A percentile compares a stretch with the other conserved stretches of the same genome.
Conservation (phyloP, 306 rosid genomes). For the Quercus robur region DNA sequence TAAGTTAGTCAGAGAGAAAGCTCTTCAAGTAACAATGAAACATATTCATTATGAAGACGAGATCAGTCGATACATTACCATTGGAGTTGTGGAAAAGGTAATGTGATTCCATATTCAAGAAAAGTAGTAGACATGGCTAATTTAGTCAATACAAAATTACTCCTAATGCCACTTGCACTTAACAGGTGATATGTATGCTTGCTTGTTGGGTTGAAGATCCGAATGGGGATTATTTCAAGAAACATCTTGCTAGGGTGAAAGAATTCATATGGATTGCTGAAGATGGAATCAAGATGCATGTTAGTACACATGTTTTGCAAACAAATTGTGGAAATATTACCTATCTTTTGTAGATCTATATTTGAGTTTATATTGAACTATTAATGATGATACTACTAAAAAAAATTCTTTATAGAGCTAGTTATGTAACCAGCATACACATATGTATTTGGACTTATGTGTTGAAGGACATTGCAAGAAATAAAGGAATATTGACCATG, state of each 20-base stretch:
- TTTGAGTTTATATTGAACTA: too few species aligned
- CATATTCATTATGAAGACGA: constrained; percentile 43
- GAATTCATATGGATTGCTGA: constrained; percentile 38
- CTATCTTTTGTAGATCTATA: background rate
- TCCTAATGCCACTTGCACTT: background rate
- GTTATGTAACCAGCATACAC: too few species aligned
- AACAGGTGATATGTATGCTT: constrained; percentile 34
- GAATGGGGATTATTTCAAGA: constrained; percentile 27
- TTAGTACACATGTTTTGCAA: background rate
- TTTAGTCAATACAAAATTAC: background rate
- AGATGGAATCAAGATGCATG: constrained; percentile 43
- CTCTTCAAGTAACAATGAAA: constrained; percentile 23
- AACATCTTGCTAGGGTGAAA: constrained; percentile 29
- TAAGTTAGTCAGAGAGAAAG: constrained; percentile 24
- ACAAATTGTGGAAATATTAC: background rate
- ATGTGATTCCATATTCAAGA: background rate
- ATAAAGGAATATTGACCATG: background rate
- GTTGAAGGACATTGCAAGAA: too few species aligned
- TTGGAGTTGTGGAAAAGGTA: constrained; percentile 40
- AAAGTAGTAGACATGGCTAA: background rate
- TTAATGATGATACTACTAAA: too few species aligned
- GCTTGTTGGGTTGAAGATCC: constrained; percentile 49
- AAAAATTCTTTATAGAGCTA: too few species aligned
- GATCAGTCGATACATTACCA: constrained; percentile 26
- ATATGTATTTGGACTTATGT: too few species aligned